A percentile compares a stretch with the other conserved stretches of the same genome.
These are phyloP conservation scores for Arxiozyma slooffiae DNA, from an alignment of 1,139 yeast species.

Conservation along the genomic window DNA sequence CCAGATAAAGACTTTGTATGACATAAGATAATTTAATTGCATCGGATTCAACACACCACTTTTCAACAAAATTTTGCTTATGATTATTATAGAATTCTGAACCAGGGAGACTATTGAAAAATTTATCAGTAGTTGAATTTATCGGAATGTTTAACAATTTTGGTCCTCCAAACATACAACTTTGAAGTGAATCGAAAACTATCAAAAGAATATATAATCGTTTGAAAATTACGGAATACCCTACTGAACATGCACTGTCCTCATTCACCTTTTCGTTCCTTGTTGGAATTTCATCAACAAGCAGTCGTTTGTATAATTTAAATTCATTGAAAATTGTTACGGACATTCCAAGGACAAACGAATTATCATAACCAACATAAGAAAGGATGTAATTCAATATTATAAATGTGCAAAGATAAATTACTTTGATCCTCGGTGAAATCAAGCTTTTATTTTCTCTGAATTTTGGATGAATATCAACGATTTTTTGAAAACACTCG, in stretches of 20 bases:
- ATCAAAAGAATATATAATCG: slow-evolving; percentile 42
- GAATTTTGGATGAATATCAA: slow-evolving; percentile 39
- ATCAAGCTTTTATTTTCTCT: slow-evolving; percentile 27
- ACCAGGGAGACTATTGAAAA: slow-evolving; percentile 9
- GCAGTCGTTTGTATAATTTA: slow-evolving; percentile 36
- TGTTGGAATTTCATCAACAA: slow-evolving; percentile 23
- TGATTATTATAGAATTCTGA: neutral
- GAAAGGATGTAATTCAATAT: slow-evolving; percentile 48
- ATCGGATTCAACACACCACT: slow-evolving; percentile 26
- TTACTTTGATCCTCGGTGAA: slow-evolving; percentile 32
- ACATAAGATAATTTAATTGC: slow-evolving; percentile 16
- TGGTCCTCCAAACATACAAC: slow-evolving; percentile 51
- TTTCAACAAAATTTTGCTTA: slow-evolving; percentile 4
- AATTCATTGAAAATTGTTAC: slow-evolving; percentile 52
- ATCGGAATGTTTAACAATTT: slow-evolving; percentile 31
- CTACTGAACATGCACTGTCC: slow-evolving; percentile 29
- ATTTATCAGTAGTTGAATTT: slow-evolving; percentile 14
- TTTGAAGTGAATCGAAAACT: slow-evolving; percentile 46
- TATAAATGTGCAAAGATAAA: slow-evolving; percentile 41
- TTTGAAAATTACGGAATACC: slow-evolving; percentile 38
- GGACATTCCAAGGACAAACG: slow-evolving; percentile 46
- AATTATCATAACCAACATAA: slow-evolving; percentile 48
- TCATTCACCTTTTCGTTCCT: slow-evolving; percentile 6
- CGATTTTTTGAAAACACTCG: slow-evolving; percentile 36
- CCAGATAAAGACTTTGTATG: slow-evolving; percentile 20